phyloP scores from a whole-genome alignment of 495 filamentous ascomycete genomes.

The Penicillium ochrochloron region DNA sequence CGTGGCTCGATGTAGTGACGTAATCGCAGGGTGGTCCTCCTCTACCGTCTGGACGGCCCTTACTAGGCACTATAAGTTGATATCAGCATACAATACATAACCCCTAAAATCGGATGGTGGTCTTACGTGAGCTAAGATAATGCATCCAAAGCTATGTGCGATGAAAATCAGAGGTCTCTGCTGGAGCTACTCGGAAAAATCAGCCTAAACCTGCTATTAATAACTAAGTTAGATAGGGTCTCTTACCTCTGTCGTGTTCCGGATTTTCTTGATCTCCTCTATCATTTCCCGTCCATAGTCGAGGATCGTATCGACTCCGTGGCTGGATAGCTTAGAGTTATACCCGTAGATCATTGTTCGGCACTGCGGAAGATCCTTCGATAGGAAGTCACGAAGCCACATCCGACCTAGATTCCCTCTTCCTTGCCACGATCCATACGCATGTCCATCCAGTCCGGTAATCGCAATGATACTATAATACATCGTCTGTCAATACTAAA shows the following conservation, averaged over 20 bases:
- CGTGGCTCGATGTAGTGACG: conserved; percentile 37
- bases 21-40: conserved; percentile 20
- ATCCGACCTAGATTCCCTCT: conserved; percentile 5
- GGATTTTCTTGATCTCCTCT: conserved; percentile 10
- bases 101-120: not conserved
- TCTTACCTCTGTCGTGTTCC: conserved; percentile 6
- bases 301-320: conserved; percentile 11
- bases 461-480: not conserved
- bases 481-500: too few relatives aligned
- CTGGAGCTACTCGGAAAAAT: conserved; percentile 2
- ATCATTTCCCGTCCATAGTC: conserved; percentile 2
- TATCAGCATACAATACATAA: not conserved
- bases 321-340: conserved; percentile 4
- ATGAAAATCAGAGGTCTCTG: conserved; percentile 8
- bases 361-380: conserved; percentile 7
- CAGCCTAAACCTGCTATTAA: not conserved
- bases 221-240: not conserved
- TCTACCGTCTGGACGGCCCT: not conserved
- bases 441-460: conserved; percentile 1
- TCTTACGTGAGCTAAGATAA: not conserved
- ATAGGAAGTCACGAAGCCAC: conserved; percentile 7
- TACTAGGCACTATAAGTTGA: not conserved
- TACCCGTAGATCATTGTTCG: conserved; percentile 7
- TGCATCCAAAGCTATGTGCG: not conserved
- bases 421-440: conserved; percentile 8